Conservation (phyloP, 371 early-diverging fungal genomes). For the Paraphysoderma sedebokerense region DNA sequence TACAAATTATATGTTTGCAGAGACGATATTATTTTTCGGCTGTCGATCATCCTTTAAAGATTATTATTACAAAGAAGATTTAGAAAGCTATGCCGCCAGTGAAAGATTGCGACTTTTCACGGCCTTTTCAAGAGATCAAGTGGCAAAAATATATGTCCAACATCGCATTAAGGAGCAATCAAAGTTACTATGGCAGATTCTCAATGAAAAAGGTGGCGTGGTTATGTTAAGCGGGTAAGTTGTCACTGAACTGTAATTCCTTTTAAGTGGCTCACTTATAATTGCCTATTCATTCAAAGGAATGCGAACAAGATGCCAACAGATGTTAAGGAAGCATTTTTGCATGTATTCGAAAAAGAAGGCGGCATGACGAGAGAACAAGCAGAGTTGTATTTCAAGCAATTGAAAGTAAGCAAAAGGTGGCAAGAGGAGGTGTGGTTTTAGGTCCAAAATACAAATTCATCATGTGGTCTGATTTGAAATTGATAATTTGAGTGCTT, state of each 20-base stretch:
- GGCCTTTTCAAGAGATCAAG: slow-evolving; percentile 63
- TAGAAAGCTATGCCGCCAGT: slow-evolving; percentile 21
- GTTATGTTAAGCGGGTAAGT: slow-evolving; percentile 54
- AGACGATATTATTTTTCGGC: slow-evolving; percentile 65
- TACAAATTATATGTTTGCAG: slow-evolving; percentile 7
- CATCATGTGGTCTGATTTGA: too few species aligned
- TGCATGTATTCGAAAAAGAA: slow-evolving; percentile 31
- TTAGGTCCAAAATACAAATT: too few species aligned
- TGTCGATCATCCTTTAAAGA: slow-evolving; percentile 53
- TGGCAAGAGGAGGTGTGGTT: slow-evolving; percentile 83
- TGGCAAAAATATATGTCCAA: slow-evolving; percentile 49
- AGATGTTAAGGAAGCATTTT: slow-evolving; percentile 56
- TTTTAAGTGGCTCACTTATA: background rate
- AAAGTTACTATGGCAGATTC: slow-evolving; percentile 36
- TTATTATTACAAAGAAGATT: slow-evolving; percentile 49
- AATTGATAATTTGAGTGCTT: too few species aligned
- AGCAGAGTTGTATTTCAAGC: slow-evolving; percentile 35
- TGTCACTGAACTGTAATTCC: background rate
- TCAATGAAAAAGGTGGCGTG: slow-evolving; percentile 34
- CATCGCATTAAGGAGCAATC: slow-evolving; percentile 39
- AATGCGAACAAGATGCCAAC: slow-evolving; percentile 68
- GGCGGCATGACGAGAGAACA: slow-evolving; percentile 34
- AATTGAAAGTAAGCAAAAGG: slow-evolving; percentile 42
- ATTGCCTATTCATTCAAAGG: slow-evolving; percentile 15
- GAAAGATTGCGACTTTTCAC: slow-evolving; percentile 37